Evolutionary conservation across 2,329 filamentous ascomycete genomes (phyloP).

Genomic region (Penicillium sp.): DNA sequence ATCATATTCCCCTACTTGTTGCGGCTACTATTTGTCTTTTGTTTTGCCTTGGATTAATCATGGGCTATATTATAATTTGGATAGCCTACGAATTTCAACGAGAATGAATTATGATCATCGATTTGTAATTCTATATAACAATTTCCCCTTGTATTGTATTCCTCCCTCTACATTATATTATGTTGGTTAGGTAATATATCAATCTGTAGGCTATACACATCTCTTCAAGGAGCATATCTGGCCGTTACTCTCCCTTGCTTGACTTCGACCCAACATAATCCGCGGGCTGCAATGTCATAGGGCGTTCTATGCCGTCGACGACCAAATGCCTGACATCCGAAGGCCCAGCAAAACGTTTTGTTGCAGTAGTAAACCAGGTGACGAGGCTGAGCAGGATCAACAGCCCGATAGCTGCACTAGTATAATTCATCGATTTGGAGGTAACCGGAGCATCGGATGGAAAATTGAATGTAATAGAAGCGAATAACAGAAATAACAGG

Average conservation of each 20-base stretch:
- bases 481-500: slow-evolving; percentile 5
- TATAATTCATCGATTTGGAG: slow-evolving; percentile 12
- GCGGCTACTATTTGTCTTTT: slow-evolving; percentile 7
- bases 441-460: slow-evolving; percentile 6
- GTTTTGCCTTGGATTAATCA: slow-evolving; percentile 13
- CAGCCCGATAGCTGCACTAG: slow-evolving; percentile 9
- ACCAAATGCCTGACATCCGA: slow-evolving; percentile 4
- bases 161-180: not conserved
- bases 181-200: not conserved
- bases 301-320: not conserved
- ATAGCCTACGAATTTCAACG: slow-evolving; percentile 23
- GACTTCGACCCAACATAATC: not conserved
- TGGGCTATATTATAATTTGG: slow-evolving; percentile 12
- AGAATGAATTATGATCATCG: slow-evolving; percentile 26
- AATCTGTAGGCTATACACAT: not conserved
- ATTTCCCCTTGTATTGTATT: not conserved
- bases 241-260: not conserved
- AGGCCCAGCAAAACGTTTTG: slow-evolving; percentile 3
- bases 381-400: slow-evolving; percentile 5
- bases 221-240: no score
- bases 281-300: not conserved
- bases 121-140: not conserved
- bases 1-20: slow-evolving; percentile 23
- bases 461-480: slow-evolving; percentile 12
- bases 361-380: slow-evolving; percentile 11